Percentiles rank a stretch among this genome's conserved stretches.
Conservation (phyloP, 768 basidiomycete species). For the Trametes coccinea region DNA sequence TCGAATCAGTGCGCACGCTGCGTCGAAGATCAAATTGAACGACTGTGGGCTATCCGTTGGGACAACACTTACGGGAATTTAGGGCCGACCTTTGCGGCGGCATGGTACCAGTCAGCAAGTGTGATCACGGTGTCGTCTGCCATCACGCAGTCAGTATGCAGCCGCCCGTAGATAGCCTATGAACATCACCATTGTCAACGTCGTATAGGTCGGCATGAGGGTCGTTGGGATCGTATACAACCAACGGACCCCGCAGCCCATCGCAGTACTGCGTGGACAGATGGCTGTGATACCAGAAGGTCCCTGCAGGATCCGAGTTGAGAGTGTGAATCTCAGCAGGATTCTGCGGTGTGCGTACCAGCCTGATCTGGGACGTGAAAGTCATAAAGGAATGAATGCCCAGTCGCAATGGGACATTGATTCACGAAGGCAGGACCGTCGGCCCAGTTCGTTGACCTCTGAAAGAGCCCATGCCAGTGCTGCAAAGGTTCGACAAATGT, state of each 20-base stretch:
- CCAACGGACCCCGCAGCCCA: slow-evolving; percentile 40
- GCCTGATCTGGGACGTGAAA: slow-evolving; percentile 32
- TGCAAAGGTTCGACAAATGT: neutral
- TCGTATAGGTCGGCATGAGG: slow-evolving; percentile 30
- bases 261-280: slow-evolving; percentile 42
- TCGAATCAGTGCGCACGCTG: slow-evolving; percentile 36
- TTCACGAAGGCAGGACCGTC: slow-evolving; percentile 51
- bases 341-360: slow-evolving; percentile 1
- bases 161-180: neutral
- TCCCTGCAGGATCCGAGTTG: slow-evolving; percentile 17
- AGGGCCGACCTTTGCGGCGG: slow-evolving; percentile 16
- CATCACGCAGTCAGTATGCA: slow-evolving; percentile 26
- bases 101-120: slow-evolving; percentile 47
- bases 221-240: slow-evolving; percentile 35
- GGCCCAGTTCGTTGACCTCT: slow-evolving; percentile 41
- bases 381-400: slow-evolving; percentile 42
- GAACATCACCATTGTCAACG: slow-evolving; percentile 27
- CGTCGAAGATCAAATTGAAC: slow-evolving; percentile 7
- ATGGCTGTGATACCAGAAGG: slow-evolving; percentile 46
- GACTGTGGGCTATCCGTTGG: neutral
- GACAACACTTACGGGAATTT: slow-evolving; percentile 11
- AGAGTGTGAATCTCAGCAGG: no score
- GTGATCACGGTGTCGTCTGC: slow-evolving; percentile 47
- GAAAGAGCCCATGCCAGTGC: slow-evolving; percentile 51
- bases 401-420: slow-evolving; percentile 36